Percentiles rank a stretch among this genome's conserved stretches.
These are phyloP conservation scores for Westerdykella ornata DNA, from an alignment of 2,329 filamentous ascomycete species.

Conservation along the genomic window DNA sequence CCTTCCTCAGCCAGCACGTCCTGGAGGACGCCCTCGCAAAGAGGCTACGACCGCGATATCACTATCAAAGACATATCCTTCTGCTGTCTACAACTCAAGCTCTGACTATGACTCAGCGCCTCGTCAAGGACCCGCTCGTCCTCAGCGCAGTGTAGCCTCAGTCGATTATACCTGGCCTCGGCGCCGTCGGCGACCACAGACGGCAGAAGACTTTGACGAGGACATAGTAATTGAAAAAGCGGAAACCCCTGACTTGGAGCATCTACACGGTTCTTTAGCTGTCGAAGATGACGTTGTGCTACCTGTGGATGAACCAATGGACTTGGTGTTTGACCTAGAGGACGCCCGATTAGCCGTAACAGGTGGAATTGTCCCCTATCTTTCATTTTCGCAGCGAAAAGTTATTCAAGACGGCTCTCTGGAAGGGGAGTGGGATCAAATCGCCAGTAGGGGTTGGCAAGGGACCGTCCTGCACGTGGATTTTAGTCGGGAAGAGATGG, in stretches of 20 bases:
- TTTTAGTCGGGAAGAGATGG: constrained; percentile 24
- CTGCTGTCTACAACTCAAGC: too few relatives aligned
- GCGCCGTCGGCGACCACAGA: constrained; percentile 4
- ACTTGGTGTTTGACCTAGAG: constrained; percentile 14
- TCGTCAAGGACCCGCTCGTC: constrained; percentile 10
- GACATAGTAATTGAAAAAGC: background rate
- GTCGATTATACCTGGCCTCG: constrained; percentile 25
- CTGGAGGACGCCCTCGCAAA: constrained; percentile 1
- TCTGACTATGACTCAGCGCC: too few relatives aligned
- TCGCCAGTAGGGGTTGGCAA: constrained; percentile 22
- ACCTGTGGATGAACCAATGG: constrained; percentile 14
- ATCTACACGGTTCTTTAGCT: constrained; percentile 8
- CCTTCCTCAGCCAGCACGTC: background rate
- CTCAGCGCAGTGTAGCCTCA: constrained; percentile 18
- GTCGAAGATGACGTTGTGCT: constrained; percentile 9
- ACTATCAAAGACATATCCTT: constrained; percentile 14
- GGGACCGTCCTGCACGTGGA: constrained; percentile 29
- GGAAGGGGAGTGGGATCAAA: constrained; percentile 23
- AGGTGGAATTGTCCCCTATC: constrained; percentile 18
- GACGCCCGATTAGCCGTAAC: constrained; percentile 18
- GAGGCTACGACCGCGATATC: background rate
- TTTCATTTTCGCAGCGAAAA: constrained; percentile 18
- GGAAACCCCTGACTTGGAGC: background rate
- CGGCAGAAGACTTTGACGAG: constrained; percentile 5
- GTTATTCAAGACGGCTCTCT: constrained; percentile 8